Conservation (phyloP, 1,139 yeast species). For the Ashbya aceris region DNA sequence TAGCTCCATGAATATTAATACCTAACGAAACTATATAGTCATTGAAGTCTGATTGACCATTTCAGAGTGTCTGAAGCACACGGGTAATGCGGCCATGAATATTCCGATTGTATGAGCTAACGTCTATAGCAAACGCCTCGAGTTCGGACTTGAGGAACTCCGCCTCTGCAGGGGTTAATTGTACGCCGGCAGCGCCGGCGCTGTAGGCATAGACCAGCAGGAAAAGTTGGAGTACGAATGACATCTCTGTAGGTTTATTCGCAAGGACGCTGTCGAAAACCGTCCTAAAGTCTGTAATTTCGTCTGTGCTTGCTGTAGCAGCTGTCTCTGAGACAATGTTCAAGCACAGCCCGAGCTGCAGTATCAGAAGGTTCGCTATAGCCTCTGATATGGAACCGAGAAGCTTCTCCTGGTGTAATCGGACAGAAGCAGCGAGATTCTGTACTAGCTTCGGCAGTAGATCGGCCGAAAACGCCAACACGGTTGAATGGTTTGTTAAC, state of each 20-base stretch:
- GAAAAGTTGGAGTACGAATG: constrained; percentile 6
- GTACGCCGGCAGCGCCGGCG: background rate
- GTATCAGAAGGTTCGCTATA: constrained; percentile 10
- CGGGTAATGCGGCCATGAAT: constrained; percentile 3
- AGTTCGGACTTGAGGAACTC: constrained; percentile 1
- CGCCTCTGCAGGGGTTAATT: constrained; percentile 2
- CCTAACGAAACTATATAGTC: background rate
- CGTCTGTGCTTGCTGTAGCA: background rate
- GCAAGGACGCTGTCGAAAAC: background rate
- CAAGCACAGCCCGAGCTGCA: constrained; percentile 20
- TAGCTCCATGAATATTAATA: constrained; percentile 57
- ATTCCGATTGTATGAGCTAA: constrained; percentile 7
- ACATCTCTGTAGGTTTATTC: background rate
- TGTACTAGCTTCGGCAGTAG: background rate
- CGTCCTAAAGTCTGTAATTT: background rate
- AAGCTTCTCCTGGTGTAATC: background rate
- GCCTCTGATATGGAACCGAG: background rate
- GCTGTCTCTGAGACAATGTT: constrained; percentile 10
- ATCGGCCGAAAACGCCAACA: background rate
- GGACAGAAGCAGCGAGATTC: background rate
- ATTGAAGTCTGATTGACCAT: background rate
- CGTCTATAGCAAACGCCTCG: constrained; percentile 4
- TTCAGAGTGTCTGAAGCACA: background rate
- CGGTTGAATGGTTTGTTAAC: background rate
- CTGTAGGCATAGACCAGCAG: constrained; percentile 8